Percentiles rank a stretch among this genome's conserved stretches.
phyloP scores from a whole-genome alignment of 164 flowering plant species.

The Annona cherimola region DNA sequence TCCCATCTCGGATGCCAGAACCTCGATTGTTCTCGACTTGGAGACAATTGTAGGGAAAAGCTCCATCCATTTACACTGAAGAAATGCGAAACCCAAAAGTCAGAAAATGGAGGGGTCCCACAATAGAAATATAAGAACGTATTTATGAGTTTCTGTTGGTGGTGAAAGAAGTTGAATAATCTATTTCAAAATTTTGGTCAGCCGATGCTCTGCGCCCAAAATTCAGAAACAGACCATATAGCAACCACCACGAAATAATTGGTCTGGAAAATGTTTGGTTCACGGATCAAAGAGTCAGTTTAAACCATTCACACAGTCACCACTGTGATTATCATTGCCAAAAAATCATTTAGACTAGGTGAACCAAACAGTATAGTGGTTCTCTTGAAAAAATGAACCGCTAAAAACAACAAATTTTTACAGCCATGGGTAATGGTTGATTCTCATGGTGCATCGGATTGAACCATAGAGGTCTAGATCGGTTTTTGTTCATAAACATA shows the following conservation, averaged over 20 bases:
- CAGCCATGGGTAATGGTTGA: no score
- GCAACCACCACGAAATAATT: no score
- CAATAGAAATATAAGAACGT: not conserved
- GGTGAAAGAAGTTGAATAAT: no score
- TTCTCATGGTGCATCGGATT: not conserved
- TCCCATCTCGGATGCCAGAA: constrained; percentile 39
- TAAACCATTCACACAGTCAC: not conserved
- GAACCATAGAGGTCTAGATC: not conserved
- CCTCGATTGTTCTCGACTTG: constrained; percentile 38
- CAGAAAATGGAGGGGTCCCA: not conserved
- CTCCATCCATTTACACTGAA: constrained; percentile 61
- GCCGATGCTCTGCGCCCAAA: no score
- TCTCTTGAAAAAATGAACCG: not conserved
- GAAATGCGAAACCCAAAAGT: not conserved
- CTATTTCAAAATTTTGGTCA: no score
- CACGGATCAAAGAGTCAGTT: not conserved
- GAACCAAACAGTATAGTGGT: not conserved
- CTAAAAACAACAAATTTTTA: no score
- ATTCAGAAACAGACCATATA: no score
- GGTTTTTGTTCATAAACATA: not conserved
- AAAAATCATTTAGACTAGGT: not conserved
- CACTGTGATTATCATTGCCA: not conserved
- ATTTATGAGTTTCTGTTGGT: no score
- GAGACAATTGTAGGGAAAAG: constrained; percentile 62
- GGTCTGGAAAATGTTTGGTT: not conserved